Conservation (phyloP, 75 land plant species). For the Azolla pinnata region DNA sequence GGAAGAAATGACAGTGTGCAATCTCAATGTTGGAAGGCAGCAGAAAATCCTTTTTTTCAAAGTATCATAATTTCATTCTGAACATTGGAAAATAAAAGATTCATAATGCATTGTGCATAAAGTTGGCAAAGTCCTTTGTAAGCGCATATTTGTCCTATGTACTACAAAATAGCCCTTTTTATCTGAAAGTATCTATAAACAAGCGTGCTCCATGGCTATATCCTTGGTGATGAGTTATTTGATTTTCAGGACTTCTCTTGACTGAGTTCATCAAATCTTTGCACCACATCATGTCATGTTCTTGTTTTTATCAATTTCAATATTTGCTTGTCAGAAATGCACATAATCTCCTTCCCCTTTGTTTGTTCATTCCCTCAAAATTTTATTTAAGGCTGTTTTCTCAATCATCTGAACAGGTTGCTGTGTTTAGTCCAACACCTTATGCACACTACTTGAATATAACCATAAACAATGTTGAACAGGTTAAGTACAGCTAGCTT, state of each 20-base stretch:
- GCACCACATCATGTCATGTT: background rate
- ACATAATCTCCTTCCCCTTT: too few species aligned
- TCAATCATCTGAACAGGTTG: conserved; percentile 35
- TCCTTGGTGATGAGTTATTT: background rate
- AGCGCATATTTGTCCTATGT: too few species aligned
- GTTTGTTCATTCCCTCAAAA: too few species aligned
- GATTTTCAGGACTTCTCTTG: background rate
- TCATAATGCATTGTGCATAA: too few species aligned
- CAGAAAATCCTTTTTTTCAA: too few species aligned
- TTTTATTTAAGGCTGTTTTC: background rate
- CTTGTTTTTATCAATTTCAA: background rate
- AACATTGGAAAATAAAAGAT: too few species aligned
- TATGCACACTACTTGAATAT: conserved; percentile 48
- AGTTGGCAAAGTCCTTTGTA: too few species aligned
- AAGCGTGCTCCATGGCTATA: background rate
- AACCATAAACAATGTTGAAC: conserved; percentile 45
- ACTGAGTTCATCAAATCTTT: background rate
- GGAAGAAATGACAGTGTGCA: too few species aligned
- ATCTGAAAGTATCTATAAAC: background rate
- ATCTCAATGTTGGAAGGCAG: too few species aligned
- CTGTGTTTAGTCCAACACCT: conserved; percentile 48
- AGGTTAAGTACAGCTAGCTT: conserved; percentile 34
- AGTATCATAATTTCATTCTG: too few species aligned
- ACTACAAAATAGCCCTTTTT: background rate
- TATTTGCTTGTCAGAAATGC: background rate